Evolutionary conservation across 176 grass and related monocot species (phyloP).

Genomic region (Leersia perrieri): DNA sequence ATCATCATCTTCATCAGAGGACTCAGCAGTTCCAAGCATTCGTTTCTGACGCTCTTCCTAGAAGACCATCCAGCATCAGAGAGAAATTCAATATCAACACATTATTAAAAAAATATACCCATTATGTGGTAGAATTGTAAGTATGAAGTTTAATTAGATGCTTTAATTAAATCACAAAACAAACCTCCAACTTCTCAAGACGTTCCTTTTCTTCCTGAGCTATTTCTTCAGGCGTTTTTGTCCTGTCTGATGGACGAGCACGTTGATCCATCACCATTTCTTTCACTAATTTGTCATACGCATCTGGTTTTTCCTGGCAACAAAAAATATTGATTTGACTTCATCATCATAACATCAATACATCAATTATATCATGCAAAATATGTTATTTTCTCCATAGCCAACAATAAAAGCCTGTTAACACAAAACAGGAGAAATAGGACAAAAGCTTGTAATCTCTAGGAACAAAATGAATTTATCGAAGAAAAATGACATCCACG

Average conservation of each 20-base stretch:
- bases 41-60: constrained; percentile 83
- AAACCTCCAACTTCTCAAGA: constrained; percentile 85
- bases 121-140: background rate
- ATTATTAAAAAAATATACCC: constrained; percentile 8
- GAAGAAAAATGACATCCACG: background rate
- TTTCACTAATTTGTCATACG: constrained; percentile 92
- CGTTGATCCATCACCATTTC: constrained; percentile 82
- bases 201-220: constrained; percentile 84
- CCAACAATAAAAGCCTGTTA: background rate
- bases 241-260: constrained; percentile 77
- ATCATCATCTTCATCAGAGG: constrained; percentile 54
- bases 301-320: constrained; percentile 55
- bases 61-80: constrained; percentile 28
- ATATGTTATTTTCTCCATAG: background rate
- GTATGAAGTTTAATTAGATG: background rate
- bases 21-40: constrained; percentile 70
- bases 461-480: background rate
- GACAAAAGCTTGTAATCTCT: background rate
- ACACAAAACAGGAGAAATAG: background rate
- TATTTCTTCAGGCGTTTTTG: constrained; percentile 95
- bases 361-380: background rate
- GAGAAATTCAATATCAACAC: constrained; percentile 13
- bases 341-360: constrained; percentile 7
- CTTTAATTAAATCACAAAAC: constrained; percentile 3
- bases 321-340: constrained; percentile 14